A percentile compares a stretch with the other conserved stretches of the same genome.
These are phyloP conservation scores for Zalaria sp. DNA, from an alignment of 2,329 filamentous ascomycete genomes.

Conservation along the genomic window DNA sequence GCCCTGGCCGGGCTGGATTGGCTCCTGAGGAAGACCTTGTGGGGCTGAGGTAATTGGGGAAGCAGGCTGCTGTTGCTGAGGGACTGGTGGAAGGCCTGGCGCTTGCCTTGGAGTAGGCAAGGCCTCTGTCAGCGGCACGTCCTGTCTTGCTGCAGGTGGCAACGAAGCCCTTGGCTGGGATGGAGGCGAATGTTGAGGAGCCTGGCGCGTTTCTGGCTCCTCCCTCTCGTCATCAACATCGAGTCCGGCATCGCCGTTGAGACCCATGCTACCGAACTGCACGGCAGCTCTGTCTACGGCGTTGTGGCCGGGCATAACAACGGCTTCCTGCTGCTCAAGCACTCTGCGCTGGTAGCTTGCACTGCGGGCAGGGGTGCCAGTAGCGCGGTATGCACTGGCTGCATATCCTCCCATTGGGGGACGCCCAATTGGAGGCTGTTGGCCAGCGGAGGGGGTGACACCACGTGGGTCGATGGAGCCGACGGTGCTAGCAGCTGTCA, in stretches of 20 bases:
- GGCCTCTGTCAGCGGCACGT: slow-evolving; percentile 23
- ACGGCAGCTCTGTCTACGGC: slow-evolving; percentile 86
- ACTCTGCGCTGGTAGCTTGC: slow-evolving; percentile 75
- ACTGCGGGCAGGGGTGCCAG: slow-evolving; percentile 47
- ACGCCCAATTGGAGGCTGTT: slow-evolving; percentile 48
- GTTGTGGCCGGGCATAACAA: slow-evolving; percentile 95
- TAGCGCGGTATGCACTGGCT: slow-evolving; percentile 70
- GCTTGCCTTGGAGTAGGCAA: slow-evolving; percentile 43
- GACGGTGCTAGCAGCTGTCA: slow-evolving; percentile 79
- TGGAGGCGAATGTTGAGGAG: slow-evolving; percentile 83
- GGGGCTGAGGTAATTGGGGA: slow-evolving; percentile 33
- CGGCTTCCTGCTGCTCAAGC: slow-evolving; percentile 89
- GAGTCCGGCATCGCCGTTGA: slow-evolving; percentile 60
- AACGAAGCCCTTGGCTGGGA: slow-evolving; percentile 74
- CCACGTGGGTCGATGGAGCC: slow-evolving; percentile 69
- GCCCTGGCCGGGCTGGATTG: slow-evolving; percentile 25
- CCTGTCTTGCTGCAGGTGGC: slow-evolving; percentile 51
- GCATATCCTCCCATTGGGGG: slow-evolving; percentile 60
- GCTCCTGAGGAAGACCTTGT: slow-evolving; percentile 40
- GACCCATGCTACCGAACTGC: slow-evolving; percentile 88
- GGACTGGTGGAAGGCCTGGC: slow-evolving; percentile 46
- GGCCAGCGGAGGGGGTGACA: slow-evolving; percentile 48
- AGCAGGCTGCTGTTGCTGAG: slow-evolving; percentile 33
- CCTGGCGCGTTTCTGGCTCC: slow-evolving; percentile 88
- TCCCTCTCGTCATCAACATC: slow-evolving; percentile 92